Evolutionary conservation across 306 rosid genomes (phyloP).

Genomic region (Lithocarpus polystachyus): DNA sequence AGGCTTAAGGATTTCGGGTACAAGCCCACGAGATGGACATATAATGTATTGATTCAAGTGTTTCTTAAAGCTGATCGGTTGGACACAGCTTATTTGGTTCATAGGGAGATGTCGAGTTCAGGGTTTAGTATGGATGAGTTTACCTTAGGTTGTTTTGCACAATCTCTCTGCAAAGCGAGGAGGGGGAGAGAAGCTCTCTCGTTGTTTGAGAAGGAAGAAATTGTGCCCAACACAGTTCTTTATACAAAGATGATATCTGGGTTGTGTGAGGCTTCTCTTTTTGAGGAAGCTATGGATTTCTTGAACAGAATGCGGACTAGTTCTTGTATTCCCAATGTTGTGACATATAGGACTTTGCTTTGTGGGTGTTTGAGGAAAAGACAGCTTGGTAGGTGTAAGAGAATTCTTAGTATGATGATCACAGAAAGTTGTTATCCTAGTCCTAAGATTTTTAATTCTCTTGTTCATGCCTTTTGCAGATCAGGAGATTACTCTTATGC

Average conservation of each 20-base stretch:
- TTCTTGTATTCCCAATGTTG: slow-evolving; percentile 71
- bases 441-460: slow-evolving; percentile 64
- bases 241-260: slow-evolving; percentile 80
- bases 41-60: no score
- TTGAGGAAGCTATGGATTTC: slow-evolving; percentile 73
- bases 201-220: no score
- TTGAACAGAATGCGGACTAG: slow-evolving; percentile 64
- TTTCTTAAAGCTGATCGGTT: no score
- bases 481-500: slow-evolving; percentile 64
- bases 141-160: no score
- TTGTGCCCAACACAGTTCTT: slow-evolving; percentile 47
- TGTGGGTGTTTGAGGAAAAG: slow-evolving; percentile 73
- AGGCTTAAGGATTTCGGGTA: no score
- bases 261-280: slow-evolving; percentile 74
- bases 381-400: slow-evolving; percentile 75
- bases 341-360: slow-evolving; percentile 61
- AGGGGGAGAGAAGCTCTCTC: no score
- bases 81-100: no score
- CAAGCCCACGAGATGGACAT: no score
- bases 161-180: no score
- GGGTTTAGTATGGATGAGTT: no score
- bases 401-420: slow-evolving; percentile 81
- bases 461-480: slow-evolving; percentile 73
- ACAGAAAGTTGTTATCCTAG: slow-evolving; percentile 78
- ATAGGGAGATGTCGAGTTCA: no score